Evolutionary conservation across 495 filamentous ascomycete species (phyloP).

Genomic region (Penicillium goetzii): DNA sequence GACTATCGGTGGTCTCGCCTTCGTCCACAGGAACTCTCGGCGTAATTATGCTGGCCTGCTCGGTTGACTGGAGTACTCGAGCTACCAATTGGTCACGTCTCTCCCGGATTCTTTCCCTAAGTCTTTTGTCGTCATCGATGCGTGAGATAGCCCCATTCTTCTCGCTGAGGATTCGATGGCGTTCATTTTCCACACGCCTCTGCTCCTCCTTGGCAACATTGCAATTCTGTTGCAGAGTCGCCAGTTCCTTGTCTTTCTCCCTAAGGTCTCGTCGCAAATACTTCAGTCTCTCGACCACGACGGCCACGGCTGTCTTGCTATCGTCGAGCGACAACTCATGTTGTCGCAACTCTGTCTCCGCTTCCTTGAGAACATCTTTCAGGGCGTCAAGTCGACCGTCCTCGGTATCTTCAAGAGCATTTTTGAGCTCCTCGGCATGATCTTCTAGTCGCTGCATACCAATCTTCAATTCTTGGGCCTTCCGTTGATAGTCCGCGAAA

Average conservation of each 20-base stretch:
- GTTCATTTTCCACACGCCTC: conserved; percentile 50
- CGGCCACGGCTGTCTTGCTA: conserved; percentile 52
- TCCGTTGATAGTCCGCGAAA: conserved; percentile 45
- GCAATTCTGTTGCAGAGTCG: conserved; percentile 45
- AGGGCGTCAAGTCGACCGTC: conserved; percentile 66
- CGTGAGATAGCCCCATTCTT: conserved; percentile 67
- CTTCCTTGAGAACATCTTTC: conserved; percentile 54
- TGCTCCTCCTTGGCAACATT: conserved; percentile 63
- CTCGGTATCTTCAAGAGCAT: conserved; percentile 62
- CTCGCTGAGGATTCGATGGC: conserved; percentile 57
- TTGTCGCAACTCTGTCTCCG: conserved; percentile 51
- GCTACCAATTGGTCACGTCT: conserved; percentile 51
- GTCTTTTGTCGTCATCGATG: conserved; percentile 53
- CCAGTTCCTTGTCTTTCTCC: conserved; percentile 46
- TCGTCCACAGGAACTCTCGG: conserved; percentile 66
- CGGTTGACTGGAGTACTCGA: conserved; percentile 56
- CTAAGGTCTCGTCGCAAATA: conserved; percentile 45
- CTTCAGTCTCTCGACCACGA: conserved; percentile 47
- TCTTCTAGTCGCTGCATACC: conserved; percentile 61
- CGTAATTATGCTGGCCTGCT: conserved; percentile 60
- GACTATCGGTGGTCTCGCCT: conserved; percentile 64
- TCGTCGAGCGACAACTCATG: conserved; percentile 57
- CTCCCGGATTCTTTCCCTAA: conserved; percentile 48
- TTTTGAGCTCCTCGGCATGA: conserved; percentile 58
- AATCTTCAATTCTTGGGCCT: conserved; percentile 55